Percentiles rank a stretch among this genome's conserved stretches.
Evolutionary conservation across 2,329 filamentous ascomycete species (phyloP).

Genomic region (Botrytis sinoallii): DNA sequence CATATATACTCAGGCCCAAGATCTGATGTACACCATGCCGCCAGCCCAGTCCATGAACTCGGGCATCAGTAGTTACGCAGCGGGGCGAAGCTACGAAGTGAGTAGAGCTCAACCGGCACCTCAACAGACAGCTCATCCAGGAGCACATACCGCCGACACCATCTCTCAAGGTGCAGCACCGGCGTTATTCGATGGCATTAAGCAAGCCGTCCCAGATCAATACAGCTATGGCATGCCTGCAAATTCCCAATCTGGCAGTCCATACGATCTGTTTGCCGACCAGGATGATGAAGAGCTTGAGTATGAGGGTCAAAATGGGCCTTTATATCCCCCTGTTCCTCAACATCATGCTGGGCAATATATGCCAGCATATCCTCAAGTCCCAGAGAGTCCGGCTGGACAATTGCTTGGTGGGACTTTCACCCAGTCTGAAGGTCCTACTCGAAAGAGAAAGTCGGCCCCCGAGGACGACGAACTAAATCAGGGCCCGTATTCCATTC

Average conservation of each 20-base stretch:
- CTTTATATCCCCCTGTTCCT: background rate
- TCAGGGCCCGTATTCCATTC: too few species aligned
- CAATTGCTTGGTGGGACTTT: background rate
- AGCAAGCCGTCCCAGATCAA: too few species aligned
- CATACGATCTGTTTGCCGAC: background rate
- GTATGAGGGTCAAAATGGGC: too few species aligned
- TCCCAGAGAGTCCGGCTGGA: background rate
- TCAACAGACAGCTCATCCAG: background rate
- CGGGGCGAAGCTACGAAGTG: background rate
- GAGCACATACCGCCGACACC: background rate
- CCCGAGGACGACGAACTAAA: background rate
- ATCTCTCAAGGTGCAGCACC: background rate
- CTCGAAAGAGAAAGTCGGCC: background rate
- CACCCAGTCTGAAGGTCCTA: background rate
- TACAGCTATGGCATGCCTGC: too few species aligned
- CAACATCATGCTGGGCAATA: background rate
- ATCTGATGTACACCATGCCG: background rate
- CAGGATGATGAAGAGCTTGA: background rate
- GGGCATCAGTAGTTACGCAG: background rate
- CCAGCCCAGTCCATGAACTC: background rate
- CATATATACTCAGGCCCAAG: background rate
- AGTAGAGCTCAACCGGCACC: background rate
- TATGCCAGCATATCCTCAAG: background rate
- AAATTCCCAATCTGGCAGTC: background rate
- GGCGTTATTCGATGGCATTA: rapidly evolving